These are phyloP conservation scores for Eremothecium cymbalariae DNA, from an alignment of 1,139 yeast genomes.

Conservation along the genomic window DNA sequence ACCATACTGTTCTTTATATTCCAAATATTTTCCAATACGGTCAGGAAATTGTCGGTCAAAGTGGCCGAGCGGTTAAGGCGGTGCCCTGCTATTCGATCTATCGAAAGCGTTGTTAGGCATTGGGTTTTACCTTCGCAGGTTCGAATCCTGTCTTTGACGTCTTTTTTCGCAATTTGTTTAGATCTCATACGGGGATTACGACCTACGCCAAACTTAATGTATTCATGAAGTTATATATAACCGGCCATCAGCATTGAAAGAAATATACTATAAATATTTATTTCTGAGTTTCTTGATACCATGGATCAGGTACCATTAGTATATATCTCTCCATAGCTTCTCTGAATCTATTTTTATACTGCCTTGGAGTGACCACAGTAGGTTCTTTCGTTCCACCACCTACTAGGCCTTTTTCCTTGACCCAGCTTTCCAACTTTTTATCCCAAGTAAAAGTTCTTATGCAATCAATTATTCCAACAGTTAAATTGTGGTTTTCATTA, in stretches of 20 bases:
- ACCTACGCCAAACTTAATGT: no score
- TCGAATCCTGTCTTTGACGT: constrained; percentile 59
- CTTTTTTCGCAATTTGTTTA: no score
- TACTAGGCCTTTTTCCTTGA: constrained; percentile 84
- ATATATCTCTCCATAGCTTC: constrained; percentile 98
- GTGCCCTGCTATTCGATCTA: constrained; percentile 57
- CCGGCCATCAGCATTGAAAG: no score
- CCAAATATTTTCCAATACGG: no score
- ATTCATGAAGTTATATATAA: no score
- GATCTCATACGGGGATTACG: no score
- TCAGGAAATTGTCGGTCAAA: constrained; percentile 7
- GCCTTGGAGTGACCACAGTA: constrained; percentile 93
- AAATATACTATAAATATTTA: constrained; percentile 5
- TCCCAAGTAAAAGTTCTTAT: constrained; percentile 98
- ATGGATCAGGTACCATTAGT: constrained; percentile 85
- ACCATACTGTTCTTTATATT: no score
- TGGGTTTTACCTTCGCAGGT: constrained; percentile 57
- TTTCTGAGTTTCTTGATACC: constrained; percentile 42
- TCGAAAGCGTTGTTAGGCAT: constrained; percentile 37
- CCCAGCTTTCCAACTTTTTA: constrained; percentile 97
- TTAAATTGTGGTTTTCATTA: constrained; percentile 53
- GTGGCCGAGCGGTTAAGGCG: constrained; percentile 69
- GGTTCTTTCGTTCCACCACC: constrained; percentile 90
- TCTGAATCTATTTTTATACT: constrained; percentile 84
- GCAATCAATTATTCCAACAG: constrained; percentile 94